A percentile compares a stretch with the other conserved stretches of the same genome.
phyloP scores from a whole-genome alignment of 352 stramenopile species.

The Globisporangium rhizosaccharum region DNA sequence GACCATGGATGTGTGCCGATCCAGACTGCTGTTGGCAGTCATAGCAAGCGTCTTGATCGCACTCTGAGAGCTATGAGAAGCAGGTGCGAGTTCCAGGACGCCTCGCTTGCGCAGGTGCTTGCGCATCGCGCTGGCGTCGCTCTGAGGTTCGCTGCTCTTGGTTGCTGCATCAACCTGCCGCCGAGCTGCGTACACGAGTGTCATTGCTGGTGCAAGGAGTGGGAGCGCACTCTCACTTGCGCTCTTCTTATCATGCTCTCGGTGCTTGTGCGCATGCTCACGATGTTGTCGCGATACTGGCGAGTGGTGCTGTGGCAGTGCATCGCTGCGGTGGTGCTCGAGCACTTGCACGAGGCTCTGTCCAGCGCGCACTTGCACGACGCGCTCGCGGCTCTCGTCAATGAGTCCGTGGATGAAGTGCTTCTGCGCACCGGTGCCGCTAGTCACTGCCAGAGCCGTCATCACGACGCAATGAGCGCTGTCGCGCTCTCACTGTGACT shows the following conservation, averaged over 20 bases:
- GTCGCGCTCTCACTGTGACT: not conserved
- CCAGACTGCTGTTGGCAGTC: not conserved
- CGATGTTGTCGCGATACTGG: too few relatives aligned
- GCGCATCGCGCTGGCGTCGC: conserved; percentile 10
- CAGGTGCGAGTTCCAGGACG: conserved; percentile 2
- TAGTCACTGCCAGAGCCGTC: not conserved
- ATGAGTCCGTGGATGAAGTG: conserved; percentile 52
- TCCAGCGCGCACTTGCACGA: conserved; percentile 48
- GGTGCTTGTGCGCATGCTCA: not conserved
- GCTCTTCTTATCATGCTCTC: not conserved
- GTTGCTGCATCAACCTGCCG: not conserved
- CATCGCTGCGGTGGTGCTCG: conserved; percentile 8
- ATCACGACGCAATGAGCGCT: not conserved
- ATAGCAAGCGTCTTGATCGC: not conserved
- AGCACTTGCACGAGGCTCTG: conserved; percentile 38
- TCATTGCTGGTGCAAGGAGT: conserved; percentile 5
- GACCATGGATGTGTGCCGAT: not conserved
- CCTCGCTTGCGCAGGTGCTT: conserved; percentile 18
- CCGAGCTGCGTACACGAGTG: conserved; percentile 12
- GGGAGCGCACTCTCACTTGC: not conserved
- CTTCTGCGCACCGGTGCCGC: conserved; percentile 22
- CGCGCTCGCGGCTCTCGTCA: conserved; percentile 50
- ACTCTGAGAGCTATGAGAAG: not conserved
- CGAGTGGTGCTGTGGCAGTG: not conserved
- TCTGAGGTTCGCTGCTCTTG: not conserved